Percentiles rank a stretch among this genome's conserved stretches.
phyloP scores from a whole-genome alignment of 2,329 filamentous ascomycete genomes.

The Onygenales sp. region DNA sequence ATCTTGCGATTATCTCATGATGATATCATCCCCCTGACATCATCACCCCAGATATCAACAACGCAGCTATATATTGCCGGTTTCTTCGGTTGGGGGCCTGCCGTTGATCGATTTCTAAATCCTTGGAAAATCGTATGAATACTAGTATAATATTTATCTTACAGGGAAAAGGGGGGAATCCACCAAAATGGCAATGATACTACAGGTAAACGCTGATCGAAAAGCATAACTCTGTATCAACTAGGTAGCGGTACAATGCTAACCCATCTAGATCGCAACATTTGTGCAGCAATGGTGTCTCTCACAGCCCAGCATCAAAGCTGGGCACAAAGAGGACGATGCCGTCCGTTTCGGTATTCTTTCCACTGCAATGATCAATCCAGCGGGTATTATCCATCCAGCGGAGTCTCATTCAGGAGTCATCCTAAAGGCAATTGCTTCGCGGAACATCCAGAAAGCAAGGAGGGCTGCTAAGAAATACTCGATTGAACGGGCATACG shows the following conservation, averaged over 20 bases:
- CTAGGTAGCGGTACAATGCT: background rate
- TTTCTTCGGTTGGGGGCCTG: too few species aligned
- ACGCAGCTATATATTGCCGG: too few species aligned
- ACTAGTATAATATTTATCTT: too few species aligned
- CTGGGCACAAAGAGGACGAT: background rate
- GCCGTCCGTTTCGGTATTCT: background rate
- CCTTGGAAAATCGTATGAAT: too few species aligned
- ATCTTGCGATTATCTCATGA: background rate
- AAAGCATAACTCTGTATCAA: background rate
- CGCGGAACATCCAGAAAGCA: constrained; percentile 40
- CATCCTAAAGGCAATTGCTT: constrained; percentile 44
- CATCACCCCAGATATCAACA: background rate
- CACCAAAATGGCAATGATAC: background rate
- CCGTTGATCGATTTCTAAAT: too few species aligned
- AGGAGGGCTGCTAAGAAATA: constrained; percentile 41
- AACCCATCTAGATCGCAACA: background rate
- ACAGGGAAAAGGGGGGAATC: background rate
- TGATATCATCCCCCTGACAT: background rate
- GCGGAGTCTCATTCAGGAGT: constrained; percentile 46
- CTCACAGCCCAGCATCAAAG: background rate
- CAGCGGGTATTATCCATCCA: constrained; percentile 30
- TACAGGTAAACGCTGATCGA: background rate
- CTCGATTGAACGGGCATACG: constrained; percentile 36
- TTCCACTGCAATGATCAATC: constrained; percentile 3
- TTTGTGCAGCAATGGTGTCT: constrained; percentile 1